Evolutionary conservation across 805 yeast species (phyloP).

Genomic region (Yamadazyma akitaensis): DNA sequence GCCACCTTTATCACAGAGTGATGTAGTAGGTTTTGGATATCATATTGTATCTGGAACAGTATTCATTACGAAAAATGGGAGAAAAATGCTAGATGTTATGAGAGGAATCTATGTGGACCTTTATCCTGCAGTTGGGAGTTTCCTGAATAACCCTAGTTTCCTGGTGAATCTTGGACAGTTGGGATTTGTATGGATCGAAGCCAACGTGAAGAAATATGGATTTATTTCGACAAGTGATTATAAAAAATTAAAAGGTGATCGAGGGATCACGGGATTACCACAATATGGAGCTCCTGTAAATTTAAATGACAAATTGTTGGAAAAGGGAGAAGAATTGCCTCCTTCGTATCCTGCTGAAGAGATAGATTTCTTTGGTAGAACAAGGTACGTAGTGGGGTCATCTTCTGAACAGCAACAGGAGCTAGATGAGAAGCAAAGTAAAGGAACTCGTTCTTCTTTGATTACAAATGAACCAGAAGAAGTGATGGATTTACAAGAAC

Average conservation of each 20-base stretch:
- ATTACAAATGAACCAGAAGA: conserved; percentile 33
- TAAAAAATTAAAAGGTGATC: conserved; percentile 33
- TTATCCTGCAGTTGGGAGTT: conserved; percentile 54
- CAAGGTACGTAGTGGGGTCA: conserved; percentile 26
- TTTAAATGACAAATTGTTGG: conserved; percentile 52
- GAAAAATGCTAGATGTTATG: conserved; percentile 48
- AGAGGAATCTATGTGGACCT: conserved; percentile 47
- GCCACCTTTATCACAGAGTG: conserved; percentile 52
- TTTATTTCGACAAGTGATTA: conserved; percentile 48
- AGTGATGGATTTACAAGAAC: conserved; percentile 31
- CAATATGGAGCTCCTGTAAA: conserved; percentile 35
- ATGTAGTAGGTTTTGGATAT: conserved; percentile 55
- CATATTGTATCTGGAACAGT: conserved; percentile 46
- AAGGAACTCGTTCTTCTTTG: neutral
- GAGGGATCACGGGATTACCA: conserved; percentile 39
- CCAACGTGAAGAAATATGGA: conserved; percentile 52
- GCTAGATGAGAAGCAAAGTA: conserved; percentile 7
- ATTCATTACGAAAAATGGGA: conserved; percentile 55
- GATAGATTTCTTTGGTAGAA: conserved; percentile 56
- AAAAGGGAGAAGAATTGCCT: conserved; percentile 70
- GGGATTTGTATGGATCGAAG: conserved; percentile 49
- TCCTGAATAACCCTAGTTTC: conserved; percentile 39
- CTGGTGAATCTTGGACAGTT: conserved; percentile 43
- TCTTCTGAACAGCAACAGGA: conserved; percentile 20
- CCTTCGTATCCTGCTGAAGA: conserved; percentile 67